These are phyloP conservation scores for Neurospora sp. DNA, from an alignment of 495 filamentous ascomycete species.

Conservation along the genomic window DNA sequence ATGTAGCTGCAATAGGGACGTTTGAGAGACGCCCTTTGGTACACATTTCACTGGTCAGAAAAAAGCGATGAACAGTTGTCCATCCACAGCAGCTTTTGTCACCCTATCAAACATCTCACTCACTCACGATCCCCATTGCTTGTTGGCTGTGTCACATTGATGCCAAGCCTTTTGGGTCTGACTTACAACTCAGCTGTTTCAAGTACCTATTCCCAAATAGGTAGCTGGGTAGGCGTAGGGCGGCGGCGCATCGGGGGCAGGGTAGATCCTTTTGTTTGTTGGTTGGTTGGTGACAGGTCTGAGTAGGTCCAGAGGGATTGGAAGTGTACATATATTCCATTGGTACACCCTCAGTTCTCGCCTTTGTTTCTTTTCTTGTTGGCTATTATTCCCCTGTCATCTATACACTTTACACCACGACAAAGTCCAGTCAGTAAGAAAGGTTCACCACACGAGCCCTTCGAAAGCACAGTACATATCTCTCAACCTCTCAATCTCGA, in stretches of 20 bases:
- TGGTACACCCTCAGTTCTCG: not conserved
- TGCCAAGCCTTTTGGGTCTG: not conserved
- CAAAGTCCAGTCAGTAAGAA: not conserved
- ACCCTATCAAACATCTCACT: not conserved
- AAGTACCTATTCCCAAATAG: not conserved
- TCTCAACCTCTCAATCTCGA: not conserved
- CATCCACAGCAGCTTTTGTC: not conserved
- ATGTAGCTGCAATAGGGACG: not conserved
- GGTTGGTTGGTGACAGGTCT: not conserved
- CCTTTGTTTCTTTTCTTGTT: not conserved
- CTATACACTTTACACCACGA: not conserved
- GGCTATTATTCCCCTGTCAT: too few species aligned
- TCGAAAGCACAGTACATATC: not conserved
- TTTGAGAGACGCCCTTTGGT: not conserved
- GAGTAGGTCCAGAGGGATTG: not conserved
- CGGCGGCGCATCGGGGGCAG: too few species aligned
- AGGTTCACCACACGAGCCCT: not conserved
- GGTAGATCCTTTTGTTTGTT: not conserved
- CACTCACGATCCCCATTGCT: not conserved
- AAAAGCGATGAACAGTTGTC: not conserved
- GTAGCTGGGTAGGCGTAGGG: not conserved
- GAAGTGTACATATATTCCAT: not conserved
- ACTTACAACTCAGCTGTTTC: not conserved
- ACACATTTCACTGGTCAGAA: not conserved
- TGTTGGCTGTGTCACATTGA: not conserved